These are phyloP conservation scores for Sarcocystis neurona DNA, from an alignment of 169 alveolate species.

Conservation along the genomic window DNA sequence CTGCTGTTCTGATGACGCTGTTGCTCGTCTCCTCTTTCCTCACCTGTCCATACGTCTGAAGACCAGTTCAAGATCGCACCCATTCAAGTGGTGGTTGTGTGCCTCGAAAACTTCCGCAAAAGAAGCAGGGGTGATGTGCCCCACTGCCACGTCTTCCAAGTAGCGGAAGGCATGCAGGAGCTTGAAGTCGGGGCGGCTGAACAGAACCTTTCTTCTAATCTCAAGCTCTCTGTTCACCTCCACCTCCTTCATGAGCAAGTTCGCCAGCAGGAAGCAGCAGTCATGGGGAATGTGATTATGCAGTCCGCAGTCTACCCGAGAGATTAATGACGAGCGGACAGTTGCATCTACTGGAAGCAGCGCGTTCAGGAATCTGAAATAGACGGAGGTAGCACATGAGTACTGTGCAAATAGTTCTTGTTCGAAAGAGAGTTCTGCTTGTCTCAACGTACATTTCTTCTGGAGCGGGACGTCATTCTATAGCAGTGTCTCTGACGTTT, in stretches of 20 bases:
- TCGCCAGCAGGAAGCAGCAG: conserved; percentile 53
- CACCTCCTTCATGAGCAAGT: conserved; percentile 57
- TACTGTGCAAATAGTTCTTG: no score
- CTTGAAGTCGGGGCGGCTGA: conserved; percentile 75
- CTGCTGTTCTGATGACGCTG: no score
- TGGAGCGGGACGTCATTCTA: no score
- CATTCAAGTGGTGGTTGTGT: conserved; percentile 48
- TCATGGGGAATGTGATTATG: conserved; percentile 27
- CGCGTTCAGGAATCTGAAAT: conserved; percentile 50
- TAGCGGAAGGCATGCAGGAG: conserved; percentile 78
- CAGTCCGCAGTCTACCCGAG: conserved; percentile 44
- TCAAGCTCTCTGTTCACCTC: conserved; percentile 73
- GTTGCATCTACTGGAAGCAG: conserved; percentile 50
- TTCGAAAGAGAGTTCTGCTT: no score
- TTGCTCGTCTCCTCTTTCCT: no score
- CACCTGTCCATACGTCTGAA: conserved; percentile 64
- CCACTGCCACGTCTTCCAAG: conserved; percentile 70
- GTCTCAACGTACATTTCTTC: no score
- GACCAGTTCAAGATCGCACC: conserved; percentile 48
- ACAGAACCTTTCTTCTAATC: conserved; percentile 67
- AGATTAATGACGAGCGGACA: conserved; percentile 35
- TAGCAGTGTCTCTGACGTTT: no score
- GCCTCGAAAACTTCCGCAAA: conserved; percentile 64
- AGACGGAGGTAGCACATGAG: conserved; percentile 13
- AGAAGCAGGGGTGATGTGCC: conserved; percentile 67